Evolutionary conservation across 2,329 filamentous ascomycete genomes (phyloP), one percentile per base, ranked within the genome.

Genomic region (Aspergillus versicolor): DNA sequence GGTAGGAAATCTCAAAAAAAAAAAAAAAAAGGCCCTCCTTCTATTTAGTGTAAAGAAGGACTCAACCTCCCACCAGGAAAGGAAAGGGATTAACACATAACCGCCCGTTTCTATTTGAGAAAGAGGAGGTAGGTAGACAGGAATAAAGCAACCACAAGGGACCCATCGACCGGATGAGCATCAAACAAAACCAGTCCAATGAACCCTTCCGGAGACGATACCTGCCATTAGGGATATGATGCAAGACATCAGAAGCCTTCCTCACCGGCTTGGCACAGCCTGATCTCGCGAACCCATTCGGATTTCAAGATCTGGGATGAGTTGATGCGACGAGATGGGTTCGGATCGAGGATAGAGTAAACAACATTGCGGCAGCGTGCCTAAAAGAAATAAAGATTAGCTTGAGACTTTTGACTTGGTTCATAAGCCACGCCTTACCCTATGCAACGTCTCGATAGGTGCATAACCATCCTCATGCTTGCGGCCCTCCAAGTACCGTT

Each of bases 241-340:
- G 27, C 9, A 51, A 53, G 54, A 19, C 42, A 67, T 75, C 65
- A 97, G 68, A 95, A 88, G 57, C 94, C 94, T 82, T 97, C 92
- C 77, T 97, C 91, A 65, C 93, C 94, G 60, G 94, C 93, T 77
- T 92, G 94, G 81, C 94, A 99, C 57, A 97, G 84, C 78, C 92
- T 96, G 76, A 97, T 97, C 76, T 97, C 93, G 66, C 94, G 90
- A 65, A 94, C 92, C 94, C 94, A 99, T 79, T 99, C 94, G 4
- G 93, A 97, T 77, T 96, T 96, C 69, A 99, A 86, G 56, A 97
- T 91, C 78, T 99, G 94, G 41, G 92, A 93, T 57, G 94, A 93
- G 30, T 92, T 97, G 72, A 99, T 93, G 66, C 94, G 91, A 63
- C 94, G 89, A 56, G 85, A 85, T 24, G 94, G 92, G 73, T 96